Base-by-base conservation (phyloP, 192 early-diverging fungal genomes). In the Coemansia sp. region DNA sequence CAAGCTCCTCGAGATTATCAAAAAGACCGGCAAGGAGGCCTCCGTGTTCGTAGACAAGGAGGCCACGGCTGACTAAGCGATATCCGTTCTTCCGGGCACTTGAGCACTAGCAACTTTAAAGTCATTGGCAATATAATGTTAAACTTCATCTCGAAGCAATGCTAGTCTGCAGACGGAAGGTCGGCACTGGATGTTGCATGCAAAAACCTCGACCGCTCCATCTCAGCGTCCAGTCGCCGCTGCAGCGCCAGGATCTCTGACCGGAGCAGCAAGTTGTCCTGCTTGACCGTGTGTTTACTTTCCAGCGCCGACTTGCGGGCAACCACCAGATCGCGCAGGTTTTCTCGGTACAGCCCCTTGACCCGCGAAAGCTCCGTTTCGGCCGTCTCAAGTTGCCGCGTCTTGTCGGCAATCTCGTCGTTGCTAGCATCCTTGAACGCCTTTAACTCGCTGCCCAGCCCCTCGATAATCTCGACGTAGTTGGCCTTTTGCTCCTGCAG, bases 191-290 rank as follows among this genome's bases (percentile, higher is more conserved):
- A 53, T 6, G 61, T 53, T 5, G 61, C 38, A 4, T 68, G 65
- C 50, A 75, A 20, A 46, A 75, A 75, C 40, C 64, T 55, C 3
- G 72, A 60, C 23, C 60, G 46, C 50, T 77, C 68, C 63, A 77
- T 77, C 45, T 77, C 74, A 6, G 59, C 67, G 14, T 77, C 74
- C n/a, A 77, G 63, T 44, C 68, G 38, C 55, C 67, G 62, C 52
- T 77, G 67, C 50, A 77, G 63, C 15, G 62, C 55, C 57, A 77
- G 32, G 12, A 77, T 67, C 59, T 77, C 74, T 14, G 74, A 65
- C 17, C 74, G 62, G 48, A 77, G 31, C 31, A 77, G 38, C 51
- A 70, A 31, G 43, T 67, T 77, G 43, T 77, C 74, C 47, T 77
- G 74, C 23, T 70, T 65, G 27, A 70, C 62, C 39, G 55, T 67